Base-by-base conservation (phyloP, 495 filamentous ascomycete genomes). In the Xylaria flabelliformis region DNA sequence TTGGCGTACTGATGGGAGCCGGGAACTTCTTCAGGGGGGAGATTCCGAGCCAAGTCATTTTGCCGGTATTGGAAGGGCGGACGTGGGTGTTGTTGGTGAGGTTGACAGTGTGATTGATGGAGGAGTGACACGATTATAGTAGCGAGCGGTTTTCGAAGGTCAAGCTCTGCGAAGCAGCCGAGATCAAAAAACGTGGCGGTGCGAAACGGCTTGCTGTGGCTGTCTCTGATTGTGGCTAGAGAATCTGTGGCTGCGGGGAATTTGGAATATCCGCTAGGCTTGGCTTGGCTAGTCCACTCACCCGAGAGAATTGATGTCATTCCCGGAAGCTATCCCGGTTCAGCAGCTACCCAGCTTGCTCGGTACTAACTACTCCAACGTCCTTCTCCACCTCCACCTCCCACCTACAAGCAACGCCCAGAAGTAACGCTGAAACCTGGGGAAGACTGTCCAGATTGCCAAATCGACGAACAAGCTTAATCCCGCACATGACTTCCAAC, bases 21-120 rank as follows among this genome's bases (percentile, higher is more conserved):
- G 92, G 92, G 87, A 95, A 98, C 88, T 97, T 97, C 90, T 97
- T 97, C 79, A 86, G 79, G 48, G 87, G 84, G 70, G 78, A 66
- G 55, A 84, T 78, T 69, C 90, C 90, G 81, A 97, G 87, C 83
- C 93, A 85, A 85, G 89, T 88, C 93, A 95, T 94, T 73, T 80
- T 91, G 85, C 77, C 78, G 82, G 81, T 77, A 68, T 74, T 72
- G 69, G 71, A 70, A 64, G 79, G 64, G 62, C 58, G 67, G 64
- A 72, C 72, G 70, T 62, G 61, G 64, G 73, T 32, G 59, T 68
- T 48, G 62, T 24, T 59, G 74, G 69, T 56, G 74, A 68, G 71
- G 75, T 77, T 70, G 74, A 67, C 59, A 69, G 70, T 63, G 66
- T 50, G 73, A 26, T 48, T 59, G 41, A 51, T 67, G 63, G 73